These are phyloP conservation scores for Lasiodiplodia sp. DNA, from an alignment of 2,329 filamentous ascomycete species.

Conservation along the genomic window DNA sequence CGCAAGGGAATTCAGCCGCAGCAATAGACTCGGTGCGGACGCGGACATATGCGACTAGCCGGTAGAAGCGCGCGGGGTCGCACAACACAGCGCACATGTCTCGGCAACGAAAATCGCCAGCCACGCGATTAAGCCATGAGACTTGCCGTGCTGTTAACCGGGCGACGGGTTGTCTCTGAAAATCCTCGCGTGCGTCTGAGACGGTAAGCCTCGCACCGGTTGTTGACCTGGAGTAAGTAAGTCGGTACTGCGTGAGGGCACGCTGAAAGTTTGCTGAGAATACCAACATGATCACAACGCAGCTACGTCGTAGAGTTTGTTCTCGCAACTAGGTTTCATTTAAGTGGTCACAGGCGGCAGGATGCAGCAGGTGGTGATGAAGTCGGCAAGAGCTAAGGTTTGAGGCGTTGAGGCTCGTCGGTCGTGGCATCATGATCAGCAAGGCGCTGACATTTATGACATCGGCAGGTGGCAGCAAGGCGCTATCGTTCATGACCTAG, in stretches of 20 bases:
- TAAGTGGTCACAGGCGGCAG: neutral
- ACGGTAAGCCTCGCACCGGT: neutral
- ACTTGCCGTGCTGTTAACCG: neutral
- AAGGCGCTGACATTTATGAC: neutral
- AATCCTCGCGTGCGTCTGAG: neutral
- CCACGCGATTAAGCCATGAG: neutral
- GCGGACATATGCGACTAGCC: neutral
- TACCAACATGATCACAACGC: neutral
- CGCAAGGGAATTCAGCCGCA: neutral
- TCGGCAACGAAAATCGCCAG: neutral
- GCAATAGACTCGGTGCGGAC: neutral
- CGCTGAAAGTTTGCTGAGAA: neutral
- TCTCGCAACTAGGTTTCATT: neutral
- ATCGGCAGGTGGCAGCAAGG: neutral
- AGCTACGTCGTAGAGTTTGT: neutral
- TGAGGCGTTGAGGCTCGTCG: neutral
- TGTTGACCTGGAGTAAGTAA: neutral
- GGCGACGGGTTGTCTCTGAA: neutral
- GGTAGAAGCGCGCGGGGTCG: neutral
- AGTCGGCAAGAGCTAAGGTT: neutral
- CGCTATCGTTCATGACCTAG: neutral
- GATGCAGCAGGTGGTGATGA: neutral
- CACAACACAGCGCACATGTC: neutral
- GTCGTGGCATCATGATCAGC: neutral
- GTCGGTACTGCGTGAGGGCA: neutral